These are phyloP conservation scores for Fusarium sp. DNA, from an alignment of 2,329 filamentous ascomycete species.

Conservation along the genomic window DNA sequence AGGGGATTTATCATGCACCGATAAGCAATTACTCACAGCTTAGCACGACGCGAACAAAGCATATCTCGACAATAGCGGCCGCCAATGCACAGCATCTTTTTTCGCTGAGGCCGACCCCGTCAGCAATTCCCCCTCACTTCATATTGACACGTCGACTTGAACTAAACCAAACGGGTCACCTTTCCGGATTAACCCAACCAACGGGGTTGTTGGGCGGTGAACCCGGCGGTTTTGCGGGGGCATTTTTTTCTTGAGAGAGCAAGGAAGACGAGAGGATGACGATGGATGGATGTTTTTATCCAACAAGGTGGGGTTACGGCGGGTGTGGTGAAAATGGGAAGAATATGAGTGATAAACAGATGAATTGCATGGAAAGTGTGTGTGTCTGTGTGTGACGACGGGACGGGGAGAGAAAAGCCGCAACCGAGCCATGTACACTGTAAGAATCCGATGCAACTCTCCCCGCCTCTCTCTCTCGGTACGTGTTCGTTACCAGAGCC, in stretches of 20 bases:
- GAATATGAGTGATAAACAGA: constrained; percentile 26
- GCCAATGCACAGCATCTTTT: background rate
- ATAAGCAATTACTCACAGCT: constrained; percentile 20
- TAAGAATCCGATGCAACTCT: background rate
- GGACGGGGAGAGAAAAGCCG: background rate
- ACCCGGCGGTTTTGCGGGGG: constrained; percentile 35
- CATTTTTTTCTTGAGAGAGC: background rate
- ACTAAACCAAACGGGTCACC: background rate
- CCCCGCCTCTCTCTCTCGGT: constrained; percentile 8
- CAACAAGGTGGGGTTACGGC: constrained; percentile 28
- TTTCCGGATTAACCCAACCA: constrained; percentile 10
- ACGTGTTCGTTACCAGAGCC: background rate
- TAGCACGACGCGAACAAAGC: background rate
- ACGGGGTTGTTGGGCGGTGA: constrained; percentile 23
- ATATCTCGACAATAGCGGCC: background rate
- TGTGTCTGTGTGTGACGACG: background rate
- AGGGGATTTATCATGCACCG: constrained; percentile 7
- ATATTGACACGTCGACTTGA: constrained; percentile 15
- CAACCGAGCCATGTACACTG: background rate
- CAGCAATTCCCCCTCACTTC: background rate
- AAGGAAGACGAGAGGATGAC: constrained; percentile 33
- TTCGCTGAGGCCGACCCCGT: background rate
- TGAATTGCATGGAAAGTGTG: background rate
- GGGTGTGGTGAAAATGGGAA: constrained; percentile 29
- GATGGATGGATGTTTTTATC: constrained; percentile 18